These are phyloP conservation scores for Pezicula rhizophila DNA, from an alignment of 2,329 filamentous ascomycete species.

Conservation along the genomic window DNA sequence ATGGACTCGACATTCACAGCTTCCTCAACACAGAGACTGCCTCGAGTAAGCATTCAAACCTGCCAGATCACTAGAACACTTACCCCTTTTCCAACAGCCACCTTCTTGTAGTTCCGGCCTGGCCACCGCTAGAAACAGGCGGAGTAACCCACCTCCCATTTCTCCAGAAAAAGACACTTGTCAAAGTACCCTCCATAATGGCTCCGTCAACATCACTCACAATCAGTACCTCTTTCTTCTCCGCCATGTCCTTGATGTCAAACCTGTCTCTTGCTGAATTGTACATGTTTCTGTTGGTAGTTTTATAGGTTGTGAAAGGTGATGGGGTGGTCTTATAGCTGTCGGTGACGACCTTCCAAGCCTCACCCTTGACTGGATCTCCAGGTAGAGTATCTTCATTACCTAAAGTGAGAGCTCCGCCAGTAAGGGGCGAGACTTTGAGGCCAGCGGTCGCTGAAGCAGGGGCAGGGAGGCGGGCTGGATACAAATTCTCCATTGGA, in stretches of 20 bases:
- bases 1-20: slow-evolving; percentile 54
- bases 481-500: slow-evolving; percentile 50
- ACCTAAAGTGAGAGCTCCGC: slow-evolving; percentile 20
- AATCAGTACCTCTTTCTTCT: slow-evolving; percentile 67
- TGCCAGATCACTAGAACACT: slow-evolving; percentile 11
- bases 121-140: slow-evolving; percentile 68
- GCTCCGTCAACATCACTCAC: slow-evolving; percentile 53
- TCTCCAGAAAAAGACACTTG: slow-evolving; percentile 76
- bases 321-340: slow-evolving; percentile 41
- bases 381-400: slow-evolving; percentile 15
- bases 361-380: slow-evolving; percentile 15
- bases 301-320: slow-evolving; percentile 81
- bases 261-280: slow-evolving; percentile 59
- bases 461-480: slow-evolving; percentile 45
- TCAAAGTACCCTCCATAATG: slow-evolving; percentile 81
- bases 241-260: slow-evolving; percentile 40
- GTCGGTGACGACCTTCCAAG: slow-evolving; percentile 49
- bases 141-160: slow-evolving; percentile 75
- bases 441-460: slow-evolving; percentile 11
- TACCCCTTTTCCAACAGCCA: slow-evolving; percentile 71
- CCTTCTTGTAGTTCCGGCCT: slow-evolving; percentile 73
- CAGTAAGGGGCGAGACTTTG: slow-evolving; percentile 22
- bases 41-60: slow-evolving; percentile 17
- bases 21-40: slow-evolving; percentile 59
- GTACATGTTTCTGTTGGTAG: slow-evolving; percentile 68